Percentiles rank a stretch among this genome's conserved stretches.
Evolutionary conservation across 2,329 filamentous ascomycete genomes (phyloP).

Genomic region (Rachicladosporium sp.): DNA sequence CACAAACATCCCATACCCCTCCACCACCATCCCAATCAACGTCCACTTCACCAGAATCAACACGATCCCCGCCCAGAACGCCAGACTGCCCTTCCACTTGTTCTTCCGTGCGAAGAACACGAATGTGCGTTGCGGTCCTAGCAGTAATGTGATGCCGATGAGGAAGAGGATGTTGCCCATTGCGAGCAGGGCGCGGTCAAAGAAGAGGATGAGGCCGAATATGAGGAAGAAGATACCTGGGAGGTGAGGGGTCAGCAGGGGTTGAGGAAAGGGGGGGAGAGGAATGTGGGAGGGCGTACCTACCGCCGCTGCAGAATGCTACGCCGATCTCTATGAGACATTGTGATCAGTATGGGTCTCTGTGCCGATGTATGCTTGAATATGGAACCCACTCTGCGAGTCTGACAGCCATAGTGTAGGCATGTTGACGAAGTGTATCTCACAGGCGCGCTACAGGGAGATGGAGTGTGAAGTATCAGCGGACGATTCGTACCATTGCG

Average conservation of each 20-base stretch:
- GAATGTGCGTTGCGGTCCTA: slow-evolving; percentile 80
- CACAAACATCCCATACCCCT: slow-evolving; percentile 84
- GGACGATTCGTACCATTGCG: too few relatives aligned
- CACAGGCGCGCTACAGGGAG: too few relatives aligned
- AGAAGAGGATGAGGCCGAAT: slow-evolving; percentile 90
- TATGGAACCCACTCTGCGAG: slow-evolving; percentile 62
- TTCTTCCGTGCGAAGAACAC: slow-evolving; percentile 90
- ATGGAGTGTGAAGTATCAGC: too few relatives aligned
- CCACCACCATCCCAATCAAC: slow-evolving; percentile 76
- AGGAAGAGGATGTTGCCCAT: slow-evolving; percentile 99
- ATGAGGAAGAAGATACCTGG: slow-evolving; percentile 88
- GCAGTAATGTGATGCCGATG: slow-evolving; percentile 89
- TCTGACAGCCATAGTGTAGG: slow-evolving; percentile 94
- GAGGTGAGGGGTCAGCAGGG: slow-evolving; percentile 8
- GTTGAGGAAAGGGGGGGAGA: background rate
- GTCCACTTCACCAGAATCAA: slow-evolving; percentile 88
- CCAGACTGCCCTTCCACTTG: slow-evolving; percentile 81
- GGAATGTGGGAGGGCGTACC: slow-evolving; percentile 29
- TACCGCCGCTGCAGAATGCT: slow-evolving; percentile 95
- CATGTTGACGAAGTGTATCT: slow-evolving; percentile 38
- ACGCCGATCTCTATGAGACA: slow-evolving; percentile 70
- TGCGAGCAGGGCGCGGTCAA: slow-evolving; percentile 92
- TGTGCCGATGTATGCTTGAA: slow-evolving; percentile 11
- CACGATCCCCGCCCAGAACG: slow-evolving; percentile 70
- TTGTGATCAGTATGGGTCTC: slow-evolving; percentile 7